phyloP scores from a whole-genome alignment of 164 flowering plant genomes.

The Protea cynaroides region DNA sequence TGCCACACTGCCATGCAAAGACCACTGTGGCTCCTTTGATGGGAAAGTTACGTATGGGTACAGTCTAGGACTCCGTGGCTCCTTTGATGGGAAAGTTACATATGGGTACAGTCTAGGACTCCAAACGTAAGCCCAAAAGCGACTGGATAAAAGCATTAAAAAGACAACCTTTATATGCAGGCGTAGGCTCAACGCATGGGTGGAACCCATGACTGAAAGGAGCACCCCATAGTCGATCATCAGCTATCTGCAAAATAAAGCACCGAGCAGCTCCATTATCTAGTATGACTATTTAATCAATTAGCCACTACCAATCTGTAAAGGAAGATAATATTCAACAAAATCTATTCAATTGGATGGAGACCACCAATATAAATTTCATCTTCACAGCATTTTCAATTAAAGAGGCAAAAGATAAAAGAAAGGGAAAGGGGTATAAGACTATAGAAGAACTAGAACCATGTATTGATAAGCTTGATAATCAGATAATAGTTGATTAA shows the following conservation, averaged over 20 bases:
- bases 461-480: no score
- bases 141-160: not conserved
- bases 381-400: not conserved
- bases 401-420: not conserved
- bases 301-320: not conserved
- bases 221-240: conserved; percentile 54
- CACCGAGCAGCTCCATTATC: not conserved
- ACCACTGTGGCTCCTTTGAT: not conserved
- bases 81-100: not conserved
- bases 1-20: not conserved
- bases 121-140: not conserved
- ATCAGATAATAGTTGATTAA: no score
- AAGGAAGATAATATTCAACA: not conserved
- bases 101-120: not conserved
- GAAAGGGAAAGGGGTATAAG: not conserved
- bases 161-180: conserved; percentile 51
- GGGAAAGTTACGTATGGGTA: no score
- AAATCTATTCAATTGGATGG: no score
- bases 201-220: conserved; percentile 49
- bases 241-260: conserved; percentile 31
- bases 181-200: conserved; percentile 66
- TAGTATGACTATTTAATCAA: not conserved
- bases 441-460: no score
- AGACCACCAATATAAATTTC: no score
- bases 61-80: no score